Evolutionary conservation across 2,329 filamentous ascomycete genomes (phyloP), one percentile per base, ranked within the genome.

Genomic region (Fusarium nygamai): DNA sequence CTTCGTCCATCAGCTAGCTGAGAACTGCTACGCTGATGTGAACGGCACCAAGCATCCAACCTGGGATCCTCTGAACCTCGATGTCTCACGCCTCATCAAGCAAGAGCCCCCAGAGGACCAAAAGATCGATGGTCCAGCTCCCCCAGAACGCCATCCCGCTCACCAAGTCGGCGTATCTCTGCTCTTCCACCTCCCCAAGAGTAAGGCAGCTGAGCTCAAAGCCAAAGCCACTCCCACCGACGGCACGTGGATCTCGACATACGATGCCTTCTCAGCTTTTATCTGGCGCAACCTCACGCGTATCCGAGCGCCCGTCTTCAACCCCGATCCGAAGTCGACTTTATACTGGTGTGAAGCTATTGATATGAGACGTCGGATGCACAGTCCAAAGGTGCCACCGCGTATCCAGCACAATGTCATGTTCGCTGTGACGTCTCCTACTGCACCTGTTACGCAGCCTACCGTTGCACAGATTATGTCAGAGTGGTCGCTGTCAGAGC

Each of bases 111-210:
- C 79, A 2, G 80, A 80, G 5, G 77, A 81, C 3, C 38, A 70
- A 5, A 78, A 77, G 48, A 67, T 84, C 16, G 80, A 83, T 27
- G 82, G 79, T 0, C 83, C 82, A 13, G 62, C 77, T 3, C 59
- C 70, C 1, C 75, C 76, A 7, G 44, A 73, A 3, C 79, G 79
- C 6, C 81, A 85, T 57, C 78, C 81, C 0, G 78, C 67, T 13
- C 81, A 81, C 27, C 73, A 67, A 36, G 29, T 64, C 29, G 71
- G 56, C 54, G 47, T 75, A 4, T 79, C 69, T 3, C 76, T 85
- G 0, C 78, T 86, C 3, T 85, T 86, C 66, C 85, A 86, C 60
- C 77, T 86, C 0, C 83, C 85, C 6, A 82, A 82, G 69, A 86
- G 84, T 75, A 86, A 85, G 64, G 82, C 82, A 1, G 80, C 80